Base-by-base conservation (phyloP, 768 basidiomycete genomes). In the Leucocoprinus leucothites region DNA sequence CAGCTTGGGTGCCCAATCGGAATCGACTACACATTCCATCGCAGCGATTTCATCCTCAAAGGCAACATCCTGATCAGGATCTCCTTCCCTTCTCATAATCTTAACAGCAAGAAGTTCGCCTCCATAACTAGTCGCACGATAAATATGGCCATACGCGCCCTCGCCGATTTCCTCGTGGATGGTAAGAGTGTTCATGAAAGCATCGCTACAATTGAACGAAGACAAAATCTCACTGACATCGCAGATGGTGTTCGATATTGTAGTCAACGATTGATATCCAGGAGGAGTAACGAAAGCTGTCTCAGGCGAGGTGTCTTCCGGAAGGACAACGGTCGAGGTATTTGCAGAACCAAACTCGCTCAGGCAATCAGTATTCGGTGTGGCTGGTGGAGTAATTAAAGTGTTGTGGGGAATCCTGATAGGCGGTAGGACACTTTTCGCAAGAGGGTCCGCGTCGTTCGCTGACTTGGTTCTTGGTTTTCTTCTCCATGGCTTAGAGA, bases 61-160 rank as follows among this genome's bases (percentile, higher is more conserved):
- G 9, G 42, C 35, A 16, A 35, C 2, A 13, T 54, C 53, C 8
- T 54, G 53, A 11, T 38, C 45, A 16, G 14, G 11, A 26, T 21
- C 22, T 16, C 25, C 46, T 8, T 47, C 25, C 24, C 45, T 47
- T 31, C 16, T 41, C 45, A 54, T 48, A 18, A 54, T 28, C 24
- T 54, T 54, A 35, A 54, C 26, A n/a, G 53, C 53, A 22, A 54
- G 47, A 1, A 40, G 13, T 26, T 21, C 47, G n/a, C 46, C 53
- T 16, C 36, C 46, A 3, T 28, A 16, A 1, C 44, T 36, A 13
- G 42, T 54, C 14, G 45, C 53, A n/a, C 53, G 36, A 14, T 54
- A 54, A 9, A 54, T 54, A 6, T 11, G 44, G n/a, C 53, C 53
- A 18, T 54, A 54, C 9, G 53, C n/a, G 18, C 53, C 46, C 24